Evolutionary conservation across 2,329 filamentous ascomycete species (phyloP).

Genomic region (Ascocoryne sarcoides): DNA sequence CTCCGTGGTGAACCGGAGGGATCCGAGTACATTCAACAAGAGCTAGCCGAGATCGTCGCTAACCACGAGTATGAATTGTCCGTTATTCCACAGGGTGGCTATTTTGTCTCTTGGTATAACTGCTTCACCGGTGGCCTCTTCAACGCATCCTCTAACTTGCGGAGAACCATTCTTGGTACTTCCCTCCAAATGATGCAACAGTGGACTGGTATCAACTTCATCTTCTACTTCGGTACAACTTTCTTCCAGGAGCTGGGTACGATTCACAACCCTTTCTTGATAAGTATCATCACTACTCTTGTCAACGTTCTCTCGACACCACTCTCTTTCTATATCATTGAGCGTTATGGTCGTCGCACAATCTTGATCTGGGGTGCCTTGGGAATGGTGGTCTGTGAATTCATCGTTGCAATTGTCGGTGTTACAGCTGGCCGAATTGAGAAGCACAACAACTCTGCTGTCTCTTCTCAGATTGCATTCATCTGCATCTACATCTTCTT

Average conservation of each 20-base stretch:
- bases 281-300: slow-evolving; percentile 76
- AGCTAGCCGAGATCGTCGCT: slow-evolving; percentile 76
- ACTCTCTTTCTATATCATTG: slow-evolving; percentile 78
- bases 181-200: slow-evolving; percentile 75
- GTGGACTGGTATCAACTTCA: slow-evolving; percentile 71
- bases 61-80: slow-evolving; percentile 77
- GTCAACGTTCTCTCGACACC: slow-evolving; percentile 84
- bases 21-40: slow-evolving; percentile 66
- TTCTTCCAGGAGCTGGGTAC: slow-evolving; percentile 70
- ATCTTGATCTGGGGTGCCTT: slow-evolving; percentile 71
- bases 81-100: slow-evolving; percentile 53
- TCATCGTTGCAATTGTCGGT: slow-evolving; percentile 73
- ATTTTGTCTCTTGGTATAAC: slow-evolving; percentile 62
- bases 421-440: slow-evolving; percentile 49
- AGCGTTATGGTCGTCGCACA: slow-evolving; percentile 70
- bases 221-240: slow-evolving; percentile 86
- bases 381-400: slow-evolving; percentile 80
- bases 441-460: slow-evolving; percentile 46
- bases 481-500: slow-evolving; percentile 91
- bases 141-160: slow-evolving; percentile 62
- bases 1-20: slow-evolving; percentile 66
- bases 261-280: slow-evolving; percentile 75
- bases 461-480: slow-evolving; percentile 68
- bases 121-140: slow-evolving; percentile 60
- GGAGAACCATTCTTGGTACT: slow-evolving; percentile 61